Conservation (phyloP, 2,329 filamentous ascomycete species). For the Cladosporium cucumerinum region DNA sequence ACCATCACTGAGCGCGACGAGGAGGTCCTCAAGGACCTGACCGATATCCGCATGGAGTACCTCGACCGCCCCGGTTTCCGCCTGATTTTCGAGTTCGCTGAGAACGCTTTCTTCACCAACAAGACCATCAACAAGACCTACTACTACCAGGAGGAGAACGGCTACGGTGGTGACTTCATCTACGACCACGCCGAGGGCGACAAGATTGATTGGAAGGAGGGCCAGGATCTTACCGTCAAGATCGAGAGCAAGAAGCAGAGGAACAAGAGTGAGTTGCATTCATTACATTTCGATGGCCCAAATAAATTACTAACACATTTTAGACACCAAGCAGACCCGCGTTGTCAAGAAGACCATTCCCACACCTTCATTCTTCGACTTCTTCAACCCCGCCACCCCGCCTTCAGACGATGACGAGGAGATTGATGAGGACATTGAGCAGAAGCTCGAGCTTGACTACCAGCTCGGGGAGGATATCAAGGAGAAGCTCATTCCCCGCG, state of each 20-base stretch:
- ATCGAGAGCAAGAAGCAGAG: constrained; percentile 99
- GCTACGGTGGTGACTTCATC: constrained; percentile 98
- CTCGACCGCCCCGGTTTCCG: constrained; percentile 97
- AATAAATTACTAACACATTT: constrained; percentile 20
- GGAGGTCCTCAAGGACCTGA: constrained; percentile 82
- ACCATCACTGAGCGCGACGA: constrained; percentile 99
- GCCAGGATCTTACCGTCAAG: constrained; percentile 88
- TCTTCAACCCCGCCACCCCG: constrained; percentile 92
- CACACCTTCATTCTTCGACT: constrained; percentile 96
- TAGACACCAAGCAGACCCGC: constrained; percentile 98
- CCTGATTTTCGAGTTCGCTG: constrained; percentile 92
- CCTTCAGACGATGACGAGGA: constrained; percentile 76
- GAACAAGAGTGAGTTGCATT: constrained; percentile 75
- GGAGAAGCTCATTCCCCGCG: constrained; percentile 97
- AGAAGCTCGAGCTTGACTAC: constrained; percentile 96
- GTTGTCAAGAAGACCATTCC: constrained; percentile 99
- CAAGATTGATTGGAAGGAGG: constrained; percentile 94
- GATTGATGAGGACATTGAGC: constrained; percentile 86
- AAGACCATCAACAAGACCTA: constrained; percentile 97
- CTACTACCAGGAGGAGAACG: constrained; percentile 97
- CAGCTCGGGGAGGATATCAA: constrained; percentile 99
- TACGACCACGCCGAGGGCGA: constrained; percentile 98
- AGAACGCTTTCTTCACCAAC: constrained; percentile 97
- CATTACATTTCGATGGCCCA: background rate
- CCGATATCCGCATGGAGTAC: constrained; percentile 98